A percentile compares a stretch with the other conserved stretches of the same genome.
Evolutionary conservation across 2,329 filamentous ascomycete genomes (phyloP).

Genomic region (Diplocarpon mali): DNA sequence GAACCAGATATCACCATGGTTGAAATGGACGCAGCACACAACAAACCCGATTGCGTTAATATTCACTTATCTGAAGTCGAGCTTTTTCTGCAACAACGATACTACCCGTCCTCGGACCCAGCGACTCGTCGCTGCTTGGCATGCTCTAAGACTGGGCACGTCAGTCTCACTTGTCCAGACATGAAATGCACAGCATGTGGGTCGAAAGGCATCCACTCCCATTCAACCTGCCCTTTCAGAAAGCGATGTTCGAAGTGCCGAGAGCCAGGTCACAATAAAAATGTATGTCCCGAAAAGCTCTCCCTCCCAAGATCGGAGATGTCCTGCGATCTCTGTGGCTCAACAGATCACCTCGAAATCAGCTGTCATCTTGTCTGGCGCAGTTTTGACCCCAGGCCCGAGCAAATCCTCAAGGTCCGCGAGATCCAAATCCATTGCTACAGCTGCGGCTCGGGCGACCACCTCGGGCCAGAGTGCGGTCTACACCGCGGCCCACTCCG

Average conservation of each 20-base stretch:
- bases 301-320: slow-evolving; percentile 39
- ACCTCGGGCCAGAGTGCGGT: slow-evolving; percentile 47
- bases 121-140: slow-evolving; percentile 34
- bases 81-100: slow-evolving; percentile 31
- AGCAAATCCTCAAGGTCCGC: slow-evolving; percentile 36
- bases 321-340: slow-evolving; percentile 50
- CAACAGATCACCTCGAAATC: slow-evolving; percentile 44
- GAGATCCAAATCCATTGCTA: slow-evolving; percentile 44
- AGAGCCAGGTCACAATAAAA: slow-evolving; percentile 46
- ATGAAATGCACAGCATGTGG: slow-evolving; percentile 39
- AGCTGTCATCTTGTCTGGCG: slow-evolving; percentile 52
- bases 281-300: slow-evolving; percentile 46
- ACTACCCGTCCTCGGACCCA: slow-evolving; percentile 33
- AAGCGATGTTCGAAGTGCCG: slow-evolving; percentile 48
- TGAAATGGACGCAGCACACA: background rate
- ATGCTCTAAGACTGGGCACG: slow-evolving; percentile 41
- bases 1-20: background rate
- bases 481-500: slow-evolving; percentile 12
- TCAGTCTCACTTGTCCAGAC: slow-evolving; percentile 34
- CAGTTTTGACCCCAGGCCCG: slow-evolving; percentile 36
- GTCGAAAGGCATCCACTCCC: slow-evolving; percentile 33
- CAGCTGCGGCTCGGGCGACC: slow-evolving; percentile 40
- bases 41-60: background rate
- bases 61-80: slow-evolving; percentile 3
- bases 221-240: slow-evolving; percentile 39